phyloP scores from a whole-genome alignment of 805 yeast species.

The Metschnikowia borealis region DNA sequence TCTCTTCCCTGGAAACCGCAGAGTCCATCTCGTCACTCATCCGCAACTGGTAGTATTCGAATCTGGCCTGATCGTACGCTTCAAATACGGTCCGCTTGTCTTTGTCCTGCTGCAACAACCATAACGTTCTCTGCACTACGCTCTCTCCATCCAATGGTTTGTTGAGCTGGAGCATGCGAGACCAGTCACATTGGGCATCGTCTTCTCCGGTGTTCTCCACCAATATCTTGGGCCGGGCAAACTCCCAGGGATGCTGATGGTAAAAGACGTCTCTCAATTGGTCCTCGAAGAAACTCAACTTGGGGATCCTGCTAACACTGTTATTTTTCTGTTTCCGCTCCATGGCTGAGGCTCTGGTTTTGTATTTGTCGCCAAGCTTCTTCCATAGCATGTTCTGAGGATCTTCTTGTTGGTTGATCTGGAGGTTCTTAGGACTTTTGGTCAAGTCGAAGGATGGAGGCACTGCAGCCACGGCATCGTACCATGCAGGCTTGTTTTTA shows the following conservation, averaged over 20 bases:
- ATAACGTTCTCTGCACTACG: constrained; percentile 43
- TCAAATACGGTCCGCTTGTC: constrained; percentile 39
- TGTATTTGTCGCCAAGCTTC: constrained; percentile 25
- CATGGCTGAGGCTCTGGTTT: constrained; percentile 43
- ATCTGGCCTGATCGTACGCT: constrained; percentile 83
- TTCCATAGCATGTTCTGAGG: constrained; percentile 21
- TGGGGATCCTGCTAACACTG: constrained; percentile 46
- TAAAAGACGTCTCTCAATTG: constrained; percentile 76
- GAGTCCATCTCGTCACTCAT: constrained; percentile 77
- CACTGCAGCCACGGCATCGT: constrained; percentile 70
- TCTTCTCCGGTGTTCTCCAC: constrained; percentile 73
- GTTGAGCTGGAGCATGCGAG: constrained; percentile 62
- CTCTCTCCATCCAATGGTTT: constrained; percentile 84
- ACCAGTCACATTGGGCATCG: constrained; percentile 64
- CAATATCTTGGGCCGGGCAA: constrained; percentile 81
- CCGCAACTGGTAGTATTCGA: constrained; percentile 82
- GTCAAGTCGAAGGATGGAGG: constrained; percentile 73
- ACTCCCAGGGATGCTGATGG: constrained; percentile 97
- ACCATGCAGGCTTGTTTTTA: constrained; percentile 81
- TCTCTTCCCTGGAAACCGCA: constrained; percentile 76
- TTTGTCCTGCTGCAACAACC: constrained; percentile 24
- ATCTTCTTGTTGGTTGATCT: constrained; percentile 25
- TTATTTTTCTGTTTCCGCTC: constrained; percentile 37
- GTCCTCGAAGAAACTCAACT: constrained; percentile 67
- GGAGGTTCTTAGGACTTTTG: constrained; percentile 38